Conservation (phyloP, 2,329 filamentous ascomycete genomes). For the Alternaria incomplexa region DNA sequence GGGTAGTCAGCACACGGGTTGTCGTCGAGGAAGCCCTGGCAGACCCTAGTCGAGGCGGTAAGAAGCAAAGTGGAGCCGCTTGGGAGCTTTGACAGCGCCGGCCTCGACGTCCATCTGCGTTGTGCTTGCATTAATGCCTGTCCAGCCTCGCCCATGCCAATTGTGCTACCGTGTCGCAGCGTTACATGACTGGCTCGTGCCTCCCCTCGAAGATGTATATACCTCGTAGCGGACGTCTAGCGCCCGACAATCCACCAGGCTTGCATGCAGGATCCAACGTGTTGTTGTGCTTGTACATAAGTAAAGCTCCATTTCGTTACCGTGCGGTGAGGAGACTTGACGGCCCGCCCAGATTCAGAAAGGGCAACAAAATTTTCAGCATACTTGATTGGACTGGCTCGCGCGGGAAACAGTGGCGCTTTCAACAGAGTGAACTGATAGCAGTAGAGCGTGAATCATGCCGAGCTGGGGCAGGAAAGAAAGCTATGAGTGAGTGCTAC, state of each 20-base stretch:
- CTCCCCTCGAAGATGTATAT: slow-evolving; percentile 5
- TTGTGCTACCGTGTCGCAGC: slow-evolving; percentile 3
- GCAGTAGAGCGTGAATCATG: slow-evolving; percentile 38
- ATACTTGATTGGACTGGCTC: slow-evolving; percentile 12
- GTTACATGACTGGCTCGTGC: slow-evolving; percentile 15
- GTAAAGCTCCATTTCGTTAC: slow-evolving; percentile 17
- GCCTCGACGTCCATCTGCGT: slow-evolving; percentile 3
- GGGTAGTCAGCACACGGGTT: neutral
- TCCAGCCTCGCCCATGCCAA: slow-evolving; percentile 2
- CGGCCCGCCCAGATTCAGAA: slow-evolving; percentile 18
- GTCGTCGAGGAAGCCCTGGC: neutral
- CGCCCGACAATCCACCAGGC: slow-evolving; percentile 13
- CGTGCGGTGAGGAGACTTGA: slow-evolving; percentile 16
- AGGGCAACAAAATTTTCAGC: slow-evolving; percentile 17
- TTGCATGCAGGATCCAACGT: slow-evolving; percentile 15
- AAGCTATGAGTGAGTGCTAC: slow-evolving; percentile 49
- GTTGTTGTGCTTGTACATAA: slow-evolving; percentile 19
- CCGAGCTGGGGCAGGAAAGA: slow-evolving; percentile 48
- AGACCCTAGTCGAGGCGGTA: slow-evolving; percentile 15
- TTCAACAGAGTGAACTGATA: slow-evolving; percentile 21
- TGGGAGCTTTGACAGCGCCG: slow-evolving; percentile 3
- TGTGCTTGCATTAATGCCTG: slow-evolving; percentile 18
- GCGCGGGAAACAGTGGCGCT: slow-evolving; percentile 10
- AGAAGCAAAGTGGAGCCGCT: slow-evolving; percentile 16
- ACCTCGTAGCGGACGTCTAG: slow-evolving; percentile 10